These are phyloP conservation scores for Vitis hybrid DNA, from an alignment of 177 flowering plant species.

Conservation along the genomic window DNA sequence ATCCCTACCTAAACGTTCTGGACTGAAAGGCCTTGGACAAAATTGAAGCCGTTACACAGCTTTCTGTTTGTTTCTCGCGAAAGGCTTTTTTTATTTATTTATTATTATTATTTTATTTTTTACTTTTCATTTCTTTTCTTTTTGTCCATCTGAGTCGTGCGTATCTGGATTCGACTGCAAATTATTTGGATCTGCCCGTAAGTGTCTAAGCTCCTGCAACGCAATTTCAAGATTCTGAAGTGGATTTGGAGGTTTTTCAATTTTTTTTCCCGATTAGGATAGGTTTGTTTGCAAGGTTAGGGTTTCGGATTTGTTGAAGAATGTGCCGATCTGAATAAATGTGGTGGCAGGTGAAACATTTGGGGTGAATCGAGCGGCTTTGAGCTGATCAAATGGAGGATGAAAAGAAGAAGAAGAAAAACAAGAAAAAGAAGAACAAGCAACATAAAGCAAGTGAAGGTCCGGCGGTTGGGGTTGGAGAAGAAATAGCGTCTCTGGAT, in stretches of 20 bases:
- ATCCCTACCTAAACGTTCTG: too few species aligned
- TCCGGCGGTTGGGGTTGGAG: slow-evolving; percentile 21
- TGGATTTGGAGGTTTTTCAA: neutral
- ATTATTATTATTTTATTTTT: too few species aligned
- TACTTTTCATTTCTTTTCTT: too few species aligned
- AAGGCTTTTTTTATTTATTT: too few species aligned
- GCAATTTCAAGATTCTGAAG: neutral
- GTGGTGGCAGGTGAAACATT: neutral
- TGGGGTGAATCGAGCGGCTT: neutral
- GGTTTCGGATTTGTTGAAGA: neutral
- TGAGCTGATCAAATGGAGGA: slow-evolving; percentile 47
- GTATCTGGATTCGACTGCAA: neutral
- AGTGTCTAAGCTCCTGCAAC: neutral
- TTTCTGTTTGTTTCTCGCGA: too few species aligned
- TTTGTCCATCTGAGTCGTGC: neutral
- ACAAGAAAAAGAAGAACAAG: slow-evolving; percentile 68
- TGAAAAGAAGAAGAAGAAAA: slow-evolving; percentile 67
- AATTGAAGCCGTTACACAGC: too few species aligned
- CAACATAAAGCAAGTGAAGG: slow-evolving; percentile 37
- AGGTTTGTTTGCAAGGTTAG: neutral
- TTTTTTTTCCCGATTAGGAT: neutral
- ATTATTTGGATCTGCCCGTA: neutral
- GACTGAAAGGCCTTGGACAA: too few species aligned
- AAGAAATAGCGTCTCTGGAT: slow-evolving; percentile 14
- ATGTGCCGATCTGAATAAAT: neutral